Evolutionary conservation across 2,329 filamentous ascomycete genomes (phyloP).

Genomic region (Knoxdaviesia capensis): DNA sequence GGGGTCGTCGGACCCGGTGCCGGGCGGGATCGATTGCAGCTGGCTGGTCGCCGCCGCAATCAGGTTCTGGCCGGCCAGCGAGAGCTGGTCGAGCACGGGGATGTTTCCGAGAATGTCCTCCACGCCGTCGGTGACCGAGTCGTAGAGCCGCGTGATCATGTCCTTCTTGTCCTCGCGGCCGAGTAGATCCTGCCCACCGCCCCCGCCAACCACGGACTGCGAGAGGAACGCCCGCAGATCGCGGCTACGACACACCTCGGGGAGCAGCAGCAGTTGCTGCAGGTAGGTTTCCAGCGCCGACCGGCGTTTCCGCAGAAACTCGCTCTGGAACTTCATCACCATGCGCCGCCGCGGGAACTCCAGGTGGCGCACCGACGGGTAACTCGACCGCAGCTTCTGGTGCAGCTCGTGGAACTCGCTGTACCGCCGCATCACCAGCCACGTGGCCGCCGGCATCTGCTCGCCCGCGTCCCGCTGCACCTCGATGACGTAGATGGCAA

Average conservation of each 20-base stretch:
- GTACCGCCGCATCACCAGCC: slow-evolving; percentile 82
- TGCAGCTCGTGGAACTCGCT: slow-evolving; percentile 95
- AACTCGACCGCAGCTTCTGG: slow-evolving; percentile 66
- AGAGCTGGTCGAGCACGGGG: slow-evolving; percentile 84
- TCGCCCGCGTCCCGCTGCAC: slow-evolving; percentile 80
- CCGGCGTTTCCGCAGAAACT: slow-evolving; percentile 81
- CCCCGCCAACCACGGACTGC: slow-evolving; percentile 55
- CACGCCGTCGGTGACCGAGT: slow-evolving; percentile 93
- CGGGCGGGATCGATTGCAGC: slow-evolving; percentile 30
- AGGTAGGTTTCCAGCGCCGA: slow-evolving; percentile 73
- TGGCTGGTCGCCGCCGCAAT: slow-evolving; percentile 56
- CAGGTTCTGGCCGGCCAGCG: slow-evolving; percentile 77
- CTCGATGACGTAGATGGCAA: slow-evolving; percentile 81
- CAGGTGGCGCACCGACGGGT: slow-evolving; percentile 70
- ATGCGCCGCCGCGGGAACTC: slow-evolving; percentile 85
- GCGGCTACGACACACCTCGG: slow-evolving; percentile 83
- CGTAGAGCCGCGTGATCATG: slow-evolving; percentile 87
- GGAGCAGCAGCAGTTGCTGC: slow-evolving; percentile 59
- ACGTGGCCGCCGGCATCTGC: slow-evolving; percentile 89
- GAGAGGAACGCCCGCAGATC: slow-evolving; percentile 87
- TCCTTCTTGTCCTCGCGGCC: slow-evolving; percentile 50
- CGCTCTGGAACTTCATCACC: slow-evolving; percentile 90
- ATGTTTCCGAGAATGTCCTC: slow-evolving; percentile 95
- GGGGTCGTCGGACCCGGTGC: slow-evolving; percentile 28
- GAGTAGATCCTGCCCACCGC: slow-evolving; percentile 25